Conservation (phyloP, 1,139 yeast species). For the Williopsis jadinii region DNA sequence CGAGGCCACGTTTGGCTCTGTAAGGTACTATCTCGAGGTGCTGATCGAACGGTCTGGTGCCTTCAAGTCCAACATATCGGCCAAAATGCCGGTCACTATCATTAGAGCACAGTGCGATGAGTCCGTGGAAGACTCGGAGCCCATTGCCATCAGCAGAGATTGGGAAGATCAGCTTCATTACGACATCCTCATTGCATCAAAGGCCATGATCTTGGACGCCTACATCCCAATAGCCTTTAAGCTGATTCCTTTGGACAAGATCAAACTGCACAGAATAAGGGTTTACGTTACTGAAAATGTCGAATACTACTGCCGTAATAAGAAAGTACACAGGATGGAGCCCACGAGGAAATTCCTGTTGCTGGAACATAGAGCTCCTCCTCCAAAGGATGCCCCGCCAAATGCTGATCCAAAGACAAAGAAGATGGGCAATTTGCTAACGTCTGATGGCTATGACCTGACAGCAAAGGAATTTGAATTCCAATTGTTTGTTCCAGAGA, state of each 20-base stretch:
- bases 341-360: slow-evolving; percentile 76
- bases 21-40: slow-evolving; percentile 63
- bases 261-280: slow-evolving; percentile 77
- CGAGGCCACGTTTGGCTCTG: slow-evolving; percentile 74
- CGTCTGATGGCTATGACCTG: slow-evolving; percentile 30
- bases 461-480: slow-evolving; percentile 68
- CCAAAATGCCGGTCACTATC: slow-evolving; percentile 55
- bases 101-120: slow-evolving; percentile 73
- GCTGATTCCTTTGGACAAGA: slow-evolving; percentile 81
- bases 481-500: slow-evolving; percentile 71
- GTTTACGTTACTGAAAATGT: slow-evolving; percentile 81
- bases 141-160: slow-evolving; percentile 80
- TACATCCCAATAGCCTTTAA: slow-evolving; percentile 78
- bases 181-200: slow-evolving; percentile 85
- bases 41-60: slow-evolving; percentile 71
- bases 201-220: slow-evolving; percentile 77
- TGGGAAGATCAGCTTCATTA: slow-evolving; percentile 93
- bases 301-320: slow-evolving; percentile 81
- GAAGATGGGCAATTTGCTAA: slow-evolving; percentile 34
- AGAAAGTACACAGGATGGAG: slow-evolving; percentile 86
- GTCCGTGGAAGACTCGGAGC: slow-evolving; percentile 84
- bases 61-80: slow-evolving; percentile 69
- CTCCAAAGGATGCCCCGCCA: slow-evolving; percentile 24
- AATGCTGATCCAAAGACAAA: slow-evolving; percentile 30
- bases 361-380: slow-evolving; percentile 68